Percentiles rank a stretch among this genome's conserved stretches.
These are phyloP conservation scores for Mucor ambiguus DNA, from an alignment of 371 early-diverging fungal species.

Conservation along the genomic window DNA sequence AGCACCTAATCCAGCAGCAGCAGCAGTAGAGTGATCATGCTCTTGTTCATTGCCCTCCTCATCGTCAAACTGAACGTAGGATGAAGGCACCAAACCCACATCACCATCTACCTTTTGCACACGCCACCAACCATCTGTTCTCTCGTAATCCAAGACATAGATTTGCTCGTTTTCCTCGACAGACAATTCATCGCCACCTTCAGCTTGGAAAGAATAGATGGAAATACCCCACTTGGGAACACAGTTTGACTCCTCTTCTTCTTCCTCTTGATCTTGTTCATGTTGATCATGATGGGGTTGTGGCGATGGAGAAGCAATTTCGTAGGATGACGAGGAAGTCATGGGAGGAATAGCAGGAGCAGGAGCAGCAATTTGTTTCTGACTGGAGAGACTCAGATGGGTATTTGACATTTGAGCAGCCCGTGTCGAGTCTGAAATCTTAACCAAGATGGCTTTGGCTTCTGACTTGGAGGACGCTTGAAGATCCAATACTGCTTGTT, in stretches of 20 bases:
- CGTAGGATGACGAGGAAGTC: neutral
- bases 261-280: slow-evolving; percentile 22
- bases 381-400: slow-evolving; percentile 10
- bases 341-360: slow-evolving; percentile 10
- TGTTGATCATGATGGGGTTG: slow-evolving; percentile 26
- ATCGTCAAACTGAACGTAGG: slow-evolving; percentile 56
- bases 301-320: neutral
- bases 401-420: slow-evolving; percentile 39
- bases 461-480: slow-evolving; percentile 69
- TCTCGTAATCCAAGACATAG: slow-evolving; percentile 74
- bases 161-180: slow-evolving; percentile 77
- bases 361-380: slow-evolving; percentile 28
- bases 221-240: slow-evolving; percentile 70
- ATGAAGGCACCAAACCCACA: slow-evolving; percentile 59
- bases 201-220: slow-evolving; percentile 76
- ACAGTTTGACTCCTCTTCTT: slow-evolving; percentile 38
- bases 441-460: slow-evolving; percentile 67
- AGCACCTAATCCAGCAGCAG: slow-evolving; percentile 32
- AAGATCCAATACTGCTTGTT: slow-evolving; percentile 63
- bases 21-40: slow-evolving; percentile 19
- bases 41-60: slow-evolving; percentile 27
- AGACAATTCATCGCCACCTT: slow-evolving; percentile 74
- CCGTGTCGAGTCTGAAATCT: slow-evolving; percentile 61
- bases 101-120: slow-evolving; percentile 48
- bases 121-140: slow-evolving; percentile 81